Evolutionary conservation across 352 stramenopile genomes (phyloP).

Genomic region (Phytophthora foliorum): DNA sequence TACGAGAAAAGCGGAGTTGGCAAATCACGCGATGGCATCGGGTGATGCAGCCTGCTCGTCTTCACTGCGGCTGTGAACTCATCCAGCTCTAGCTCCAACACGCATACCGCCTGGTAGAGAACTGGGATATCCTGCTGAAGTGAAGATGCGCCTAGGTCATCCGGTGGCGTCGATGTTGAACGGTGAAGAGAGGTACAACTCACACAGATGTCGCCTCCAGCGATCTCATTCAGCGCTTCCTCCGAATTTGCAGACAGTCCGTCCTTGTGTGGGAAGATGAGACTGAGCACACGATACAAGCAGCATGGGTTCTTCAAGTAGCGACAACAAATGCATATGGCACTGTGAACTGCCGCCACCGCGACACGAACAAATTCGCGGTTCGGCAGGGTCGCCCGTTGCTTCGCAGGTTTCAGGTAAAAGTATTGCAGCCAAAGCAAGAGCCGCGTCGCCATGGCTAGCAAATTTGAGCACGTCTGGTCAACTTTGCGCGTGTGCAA

Average conservation of each 20-base stretch:
- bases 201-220: slow-evolving; percentile 60
- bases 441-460: slow-evolving; percentile 59
- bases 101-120: slow-evolving; percentile 65
- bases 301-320: slow-evolving; percentile 81
- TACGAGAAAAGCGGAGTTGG: slow-evolving; percentile 57
- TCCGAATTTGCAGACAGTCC: slow-evolving; percentile 58
- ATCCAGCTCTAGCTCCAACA: slow-evolving; percentile 62
- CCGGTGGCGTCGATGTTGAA: slow-evolving; percentile 11
- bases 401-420: slow-evolving; percentile 53
- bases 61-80: slow-evolving; percentile 74
- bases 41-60: slow-evolving; percentile 68
- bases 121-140: slow-evolving; percentile 75
- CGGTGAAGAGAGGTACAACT: slow-evolving; percentile 48
- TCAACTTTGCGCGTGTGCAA: slow-evolving; percentile 70
- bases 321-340: slow-evolving; percentile 69
- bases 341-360: slow-evolving; percentile 77
- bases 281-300: slow-evolving; percentile 60
- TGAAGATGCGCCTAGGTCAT: slow-evolving; percentile 37
- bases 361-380: slow-evolving; percentile 72
- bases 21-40: slow-evolving; percentile 33
- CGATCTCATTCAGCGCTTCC: slow-evolving; percentile 66
- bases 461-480: slow-evolving; percentile 72
- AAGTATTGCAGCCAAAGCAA: slow-evolving; percentile 78
- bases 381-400: slow-evolving; percentile 43
- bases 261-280: slow-evolving; percentile 84